Evolutionary conservation across 306 rosid genomes (phyloP), one percentile per base, ranked within the genome.

Genomic region (Begonia peltatifolia): DNA sequence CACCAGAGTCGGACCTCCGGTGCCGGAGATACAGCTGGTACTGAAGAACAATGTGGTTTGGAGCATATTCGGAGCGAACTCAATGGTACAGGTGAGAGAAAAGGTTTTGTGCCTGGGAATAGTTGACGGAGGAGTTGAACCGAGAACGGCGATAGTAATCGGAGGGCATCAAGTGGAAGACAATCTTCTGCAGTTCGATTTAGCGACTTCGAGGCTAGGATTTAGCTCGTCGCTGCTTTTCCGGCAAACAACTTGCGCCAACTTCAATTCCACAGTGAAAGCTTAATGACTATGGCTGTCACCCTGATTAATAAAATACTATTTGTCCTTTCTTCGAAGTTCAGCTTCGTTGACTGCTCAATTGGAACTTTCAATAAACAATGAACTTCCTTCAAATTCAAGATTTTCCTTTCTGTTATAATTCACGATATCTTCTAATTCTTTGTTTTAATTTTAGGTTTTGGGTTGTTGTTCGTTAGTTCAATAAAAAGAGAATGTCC

Each of bases 131-230:
- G 93, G 80, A 12, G 35, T 51, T 10, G 30, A 43, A 25, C 70
- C 71, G 12, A 63, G 44, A 61, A 70, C 79, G 46, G 66, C 80
- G 1, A 72, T 81, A 38, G 62, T 68, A 13, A 78, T 81, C 41
- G 87, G 87, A 9, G 87, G 79, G 12, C 74, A 64, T 42, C 80
- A 79, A 14, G 35, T 83, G 63, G 84, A 83, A 66, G 67, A 83
- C 17, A 83, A 79, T 51, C 58, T 83, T 22, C 20, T 79, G 9
- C 79, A 83, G 49, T 69, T 79, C 60, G 87, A 76, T 56, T 55
- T 79, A 14, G 76, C 67, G 11, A 13, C 56, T 4, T 74, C 84
- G 0, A 74, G 77, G 57, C 78, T 83, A 51, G 93, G 93, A 9
- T 79, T 82, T 49, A 44, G 80, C n/a, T 70, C 65, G 46, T 58